phyloP scores from a whole-genome alignment of 371 early-diverging fungal species.

The Mortierella sp. region DNA sequence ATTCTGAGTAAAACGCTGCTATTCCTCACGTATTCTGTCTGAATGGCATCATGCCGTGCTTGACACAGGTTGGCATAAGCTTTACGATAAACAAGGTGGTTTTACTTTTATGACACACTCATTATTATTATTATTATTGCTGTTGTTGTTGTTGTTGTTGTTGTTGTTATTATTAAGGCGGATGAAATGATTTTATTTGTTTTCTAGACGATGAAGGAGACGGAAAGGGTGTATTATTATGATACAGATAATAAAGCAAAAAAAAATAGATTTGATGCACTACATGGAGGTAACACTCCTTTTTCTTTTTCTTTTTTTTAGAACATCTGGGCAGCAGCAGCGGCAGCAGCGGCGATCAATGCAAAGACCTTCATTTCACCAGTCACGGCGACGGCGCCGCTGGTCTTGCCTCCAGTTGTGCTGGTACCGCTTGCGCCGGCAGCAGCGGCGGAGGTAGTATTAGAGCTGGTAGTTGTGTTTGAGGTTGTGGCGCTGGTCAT shows the following conservation, averaged over 20 bases:
- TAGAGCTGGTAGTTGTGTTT: not conserved
- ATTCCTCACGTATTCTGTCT: too few relatives aligned
- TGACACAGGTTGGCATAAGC: too few relatives aligned
- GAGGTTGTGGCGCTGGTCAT: not conserved
- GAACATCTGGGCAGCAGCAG: slow-evolving; percentile 17
- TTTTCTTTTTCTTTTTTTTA: not conserved
- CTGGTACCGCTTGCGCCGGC: not conserved
- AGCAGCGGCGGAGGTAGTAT: not conserved
- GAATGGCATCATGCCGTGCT: too few relatives aligned
- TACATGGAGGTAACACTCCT: not conserved
- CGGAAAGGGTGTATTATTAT: too few relatives aligned
- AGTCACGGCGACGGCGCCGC: not conserved
- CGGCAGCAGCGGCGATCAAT: slow-evolving; percentile 4
- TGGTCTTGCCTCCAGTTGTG: not conserved
- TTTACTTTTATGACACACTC: too few relatives aligned
- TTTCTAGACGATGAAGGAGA: too few relatives aligned
- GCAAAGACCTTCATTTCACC: slow-evolving; percentile 4
- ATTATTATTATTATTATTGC: too few relatives aligned
- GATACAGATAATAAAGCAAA: too few relatives aligned
- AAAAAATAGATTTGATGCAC: not conserved
- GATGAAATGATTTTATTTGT: too few relatives aligned
- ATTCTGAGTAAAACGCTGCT: too few relatives aligned
- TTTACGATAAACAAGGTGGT: not conserved
- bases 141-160: too few relatives aligned
- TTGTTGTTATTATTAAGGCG: too few relatives aligned